These are phyloP conservation scores for Xylogone sp. DNA, from an alignment of 2,329 filamentous ascomycete species.

Conservation along the genomic window DNA sequence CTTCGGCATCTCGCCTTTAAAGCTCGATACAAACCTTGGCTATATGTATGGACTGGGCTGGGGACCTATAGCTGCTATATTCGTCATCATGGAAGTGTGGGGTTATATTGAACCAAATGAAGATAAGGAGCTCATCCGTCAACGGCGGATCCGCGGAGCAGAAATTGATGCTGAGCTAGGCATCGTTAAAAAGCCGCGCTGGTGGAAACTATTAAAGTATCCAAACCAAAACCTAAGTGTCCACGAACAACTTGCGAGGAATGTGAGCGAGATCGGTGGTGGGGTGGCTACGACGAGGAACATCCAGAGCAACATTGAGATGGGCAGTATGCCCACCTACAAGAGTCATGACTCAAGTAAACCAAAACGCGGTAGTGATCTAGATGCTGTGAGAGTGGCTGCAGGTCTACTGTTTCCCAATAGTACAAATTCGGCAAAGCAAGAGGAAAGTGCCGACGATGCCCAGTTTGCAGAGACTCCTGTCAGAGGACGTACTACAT, in stretches of 20 bases:
- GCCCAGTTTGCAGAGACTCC: slow-evolving; percentile 13
- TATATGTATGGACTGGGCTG: slow-evolving; percentile 63
- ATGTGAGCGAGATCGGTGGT: slow-evolving; percentile 32
- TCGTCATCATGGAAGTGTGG: slow-evolving; percentile 48
- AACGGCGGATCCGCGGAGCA: slow-evolving; percentile 54
- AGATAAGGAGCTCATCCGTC: slow-evolving; percentile 62
- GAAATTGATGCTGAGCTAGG: slow-evolving; percentile 58
- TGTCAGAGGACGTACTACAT: slow-evolving; percentile 1
- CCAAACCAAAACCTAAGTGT: slow-evolving; percentile 21
- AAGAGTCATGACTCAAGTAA: slow-evolving; percentile 4
- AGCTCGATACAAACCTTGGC: slow-evolving; percentile 45
- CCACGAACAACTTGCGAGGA: slow-evolving; percentile 26
- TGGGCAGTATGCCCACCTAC: slow-evolving; percentile 28
- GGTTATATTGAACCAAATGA: slow-evolving; percentile 67
- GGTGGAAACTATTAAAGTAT: slow-evolving; percentile 52
- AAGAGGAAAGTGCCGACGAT: slow-evolving; percentile 5
- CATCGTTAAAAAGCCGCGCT: slow-evolving; percentile 56
- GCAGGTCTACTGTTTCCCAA: slow-evolving; percentile 13
- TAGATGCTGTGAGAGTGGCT: slow-evolving; percentile 7
- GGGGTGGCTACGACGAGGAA: slow-evolving; percentile 23
- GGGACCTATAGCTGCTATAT: slow-evolving; percentile 52
- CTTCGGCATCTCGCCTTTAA: slow-evolving; percentile 56
- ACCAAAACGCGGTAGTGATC: neutral
- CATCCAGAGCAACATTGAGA: slow-evolving; percentile 30
- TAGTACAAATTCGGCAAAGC: neutral